These are phyloP conservation scores for Nicotiana tomentosiformis DNA, from an alignment of 257 asterid genomes.

Conservation along the genomic window DNA sequence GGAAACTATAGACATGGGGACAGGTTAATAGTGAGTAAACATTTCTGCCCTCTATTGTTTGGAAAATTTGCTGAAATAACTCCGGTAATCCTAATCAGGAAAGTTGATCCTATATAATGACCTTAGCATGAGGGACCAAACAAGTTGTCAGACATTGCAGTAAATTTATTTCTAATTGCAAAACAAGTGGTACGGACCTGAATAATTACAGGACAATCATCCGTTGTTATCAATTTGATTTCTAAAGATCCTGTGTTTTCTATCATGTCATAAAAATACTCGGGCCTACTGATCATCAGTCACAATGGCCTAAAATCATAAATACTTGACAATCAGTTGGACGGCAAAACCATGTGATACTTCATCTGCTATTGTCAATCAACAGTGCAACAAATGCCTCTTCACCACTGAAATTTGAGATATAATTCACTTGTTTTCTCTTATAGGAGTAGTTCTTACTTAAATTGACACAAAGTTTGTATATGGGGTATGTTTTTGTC, in stretches of 20 bases:
- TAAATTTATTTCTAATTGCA: too few species aligned
- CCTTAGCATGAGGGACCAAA: too few species aligned
- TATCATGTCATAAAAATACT: too few species aligned
- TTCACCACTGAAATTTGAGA: neutral
- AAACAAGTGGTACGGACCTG: too few species aligned
- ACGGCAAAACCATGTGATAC: neutral
- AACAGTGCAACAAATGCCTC: neutral
- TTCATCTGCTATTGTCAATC: neutral
- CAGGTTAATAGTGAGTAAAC: neutral
- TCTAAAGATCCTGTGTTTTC: too few species aligned
- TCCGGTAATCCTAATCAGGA: neutral
- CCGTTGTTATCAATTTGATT: too few species aligned
- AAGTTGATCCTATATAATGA: neutral
- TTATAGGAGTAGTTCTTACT: too few species aligned
- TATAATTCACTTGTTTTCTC: neutral
- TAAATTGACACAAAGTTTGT: neutral
- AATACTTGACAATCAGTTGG: neutral
- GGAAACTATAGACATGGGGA: neutral
- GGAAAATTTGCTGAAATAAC: neutral
- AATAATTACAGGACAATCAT: too few species aligned
- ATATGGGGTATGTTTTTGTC: neutral
- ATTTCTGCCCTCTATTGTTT: neutral
- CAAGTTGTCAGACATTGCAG: too few species aligned
- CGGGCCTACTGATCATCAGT: too few species aligned
- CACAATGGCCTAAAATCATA: neutral